These are phyloP conservation scores for Articulospora tetracladia DNA, from an alignment of 495 filamentous ascomycete species.

Conservation along the genomic window DNA sequence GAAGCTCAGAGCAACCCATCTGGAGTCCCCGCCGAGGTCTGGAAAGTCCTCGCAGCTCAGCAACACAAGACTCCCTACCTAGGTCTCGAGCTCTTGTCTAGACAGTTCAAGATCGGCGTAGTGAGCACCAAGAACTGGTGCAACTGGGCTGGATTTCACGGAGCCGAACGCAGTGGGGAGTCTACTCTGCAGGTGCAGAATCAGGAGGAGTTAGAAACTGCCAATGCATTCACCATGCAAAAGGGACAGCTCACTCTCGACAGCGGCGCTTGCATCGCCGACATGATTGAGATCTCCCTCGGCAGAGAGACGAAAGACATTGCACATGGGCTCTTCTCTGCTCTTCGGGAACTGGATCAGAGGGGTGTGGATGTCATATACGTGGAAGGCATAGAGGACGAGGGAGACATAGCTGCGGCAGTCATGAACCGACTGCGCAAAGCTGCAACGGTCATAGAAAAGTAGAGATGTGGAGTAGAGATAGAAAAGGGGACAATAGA, in stretches of 20 bases:
- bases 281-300: conserved; percentile 56
- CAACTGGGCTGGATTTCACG: conserved; percentile 18
- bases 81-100: conserved; percentile 27
- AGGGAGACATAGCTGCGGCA: conserved; percentile 81
- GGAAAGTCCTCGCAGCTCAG: background rate
- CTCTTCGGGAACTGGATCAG: conserved; percentile 79
- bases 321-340: conserved; percentile 82
- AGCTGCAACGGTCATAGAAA: conserved; percentile 47
- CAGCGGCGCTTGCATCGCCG: conserved; percentile 25
- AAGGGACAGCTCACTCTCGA: conserved; percentile 27
- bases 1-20: background rate
- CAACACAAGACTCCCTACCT: conserved; percentile 2
- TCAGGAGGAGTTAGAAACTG: conserved; percentile 7
- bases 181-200: conserved; percentile 3
- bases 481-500: background rate
- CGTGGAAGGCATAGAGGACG: conserved; percentile 84
- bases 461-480: conserved; percentile 1
- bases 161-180: background rate
- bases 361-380: conserved; percentile 78
- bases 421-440: conserved; percentile 72
- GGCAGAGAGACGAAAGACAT: conserved; percentile 67
- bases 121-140: conserved; percentile 44
- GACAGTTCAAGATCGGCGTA: conserved; percentile 42
- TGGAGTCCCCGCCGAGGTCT: conserved; percentile 6
- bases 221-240: conserved; percentile 23